Evolutionary conservation across 768 basidiomycete species (phyloP), one percentile per base, ranked within the genome.

Genomic region (Scleroderma bovista): DNA sequence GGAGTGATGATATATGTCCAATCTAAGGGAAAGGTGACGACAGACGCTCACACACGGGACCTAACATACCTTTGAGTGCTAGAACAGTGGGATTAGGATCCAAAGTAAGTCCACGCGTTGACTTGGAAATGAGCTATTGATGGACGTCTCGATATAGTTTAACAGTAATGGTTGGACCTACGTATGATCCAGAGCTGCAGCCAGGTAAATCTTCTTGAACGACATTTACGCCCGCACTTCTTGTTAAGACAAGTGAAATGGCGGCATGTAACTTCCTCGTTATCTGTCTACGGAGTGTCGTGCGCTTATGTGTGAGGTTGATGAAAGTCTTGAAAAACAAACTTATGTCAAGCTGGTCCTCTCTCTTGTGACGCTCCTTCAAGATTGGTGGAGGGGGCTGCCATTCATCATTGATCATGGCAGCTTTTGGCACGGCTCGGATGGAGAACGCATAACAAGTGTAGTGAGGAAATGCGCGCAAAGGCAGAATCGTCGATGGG

Each of bases 1-100:
- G 66, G 66, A 15, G 54, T 20, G 20, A 64, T 53, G 17, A 67
- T 50, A 44, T 65, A 67, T 33, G 62, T 59, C 65, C 66, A 66
- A 32, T 44, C 66, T 66, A 20, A 8, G 15, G 15, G 17, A 17
- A 3, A 26, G 43, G 9, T 58, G 50, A 42, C 32, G 44, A 10
- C 15, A n/a, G 23, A 31, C 22, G 22, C 2, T 37, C 12, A 17
- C n/a, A 2, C 3, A 22, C 22, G n/a, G 11, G 37, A 19, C 16
- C 8, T 19, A 2, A 46, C 11, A 26, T 26, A 66, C 66, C 64
- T 60, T 54, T 46, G 15, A 60, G 29, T 10, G 60, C 32, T 15
- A 56, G 44, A 29, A 17, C 22, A 20, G 34, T 32, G 10, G 37
- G 19, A 13, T 31, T 38, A 37, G 43, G 36, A 20, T 51, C 17